Evolutionary conservation across 2,329 filamentous ascomycete species (phyloP), one percentile per base, ranked within the genome.

Genomic region (Curvularia spicifera): DNA sequence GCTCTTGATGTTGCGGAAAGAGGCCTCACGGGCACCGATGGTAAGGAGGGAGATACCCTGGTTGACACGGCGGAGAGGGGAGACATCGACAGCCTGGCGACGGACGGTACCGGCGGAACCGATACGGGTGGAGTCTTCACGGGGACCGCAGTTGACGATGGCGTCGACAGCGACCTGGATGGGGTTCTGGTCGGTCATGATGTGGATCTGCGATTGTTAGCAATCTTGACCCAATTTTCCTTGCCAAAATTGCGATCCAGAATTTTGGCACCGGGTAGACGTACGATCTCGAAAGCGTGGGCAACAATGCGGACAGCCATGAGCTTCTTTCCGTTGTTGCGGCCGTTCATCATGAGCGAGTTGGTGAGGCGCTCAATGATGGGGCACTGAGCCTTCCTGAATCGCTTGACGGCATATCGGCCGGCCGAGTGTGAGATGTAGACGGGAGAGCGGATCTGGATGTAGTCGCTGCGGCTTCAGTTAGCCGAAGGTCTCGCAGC

Each of bases 241-340:
- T 42, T 51, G 37, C 42, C 55, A 44, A 22, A 20, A 42, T 35
- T 35, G 33, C 28, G 15, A 20, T 28, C 24, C 28, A 33, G 40
- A 28, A 42, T 28, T 24, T 13, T 20, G 28, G 28, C 33, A 15
- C 20, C 10, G 12, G 18, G 47, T 35, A 31, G 51, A 90, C 91
- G 82, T 90, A 97, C 94, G 82, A 99, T 99, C 88, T 99, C 96
- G 84, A 99, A 99, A 77, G 94, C 84, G 87, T 99, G 95, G 75
- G 93, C 93, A 78, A 99, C 93, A 76, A 99, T 99, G 84, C 95
- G 93, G 82, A 98, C 94, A 80, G 95, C 96, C 93, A 96, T 97
- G 80, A 98, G 89, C 92, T 99, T 99, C 91, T 99, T 99, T 84
- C 95, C 95, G 91, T 97, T 99, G 91, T 99, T 99, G 85, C 95